These are phyloP conservation scores for Hericium erinaceus DNA, from an alignment of 768 basidiomycete genomes.

Conservation along the genomic window DNA sequence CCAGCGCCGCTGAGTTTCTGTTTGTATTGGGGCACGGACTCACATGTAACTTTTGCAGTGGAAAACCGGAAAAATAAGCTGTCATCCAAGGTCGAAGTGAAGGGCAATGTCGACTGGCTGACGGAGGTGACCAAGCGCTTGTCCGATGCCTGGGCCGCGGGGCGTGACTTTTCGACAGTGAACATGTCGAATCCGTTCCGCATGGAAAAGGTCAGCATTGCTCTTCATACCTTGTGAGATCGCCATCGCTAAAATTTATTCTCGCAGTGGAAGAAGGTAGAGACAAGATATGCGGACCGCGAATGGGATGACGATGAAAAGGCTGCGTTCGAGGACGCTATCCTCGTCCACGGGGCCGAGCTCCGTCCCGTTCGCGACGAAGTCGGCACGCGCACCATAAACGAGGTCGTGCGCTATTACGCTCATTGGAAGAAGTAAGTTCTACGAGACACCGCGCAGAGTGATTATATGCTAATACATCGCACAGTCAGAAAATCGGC, in stretches of 20 bases:
- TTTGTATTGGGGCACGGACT: neutral
- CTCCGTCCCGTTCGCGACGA: conserved; percentile 72
- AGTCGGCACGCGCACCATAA: conserved; percentile 55
- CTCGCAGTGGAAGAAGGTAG: conserved; percentile 63
- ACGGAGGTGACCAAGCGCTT: conserved; percentile 67
- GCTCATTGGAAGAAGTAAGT: conserved; percentile 79
- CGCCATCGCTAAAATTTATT: conserved; percentile 3
- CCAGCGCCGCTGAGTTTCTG: neutral
- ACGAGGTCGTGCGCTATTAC: conserved; percentile 78
- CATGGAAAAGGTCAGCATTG: conserved; percentile 47
- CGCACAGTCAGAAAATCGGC: conserved; percentile 48
- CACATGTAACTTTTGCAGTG: conserved; percentile 31
- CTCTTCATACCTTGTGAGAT: neutral
- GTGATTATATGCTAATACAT: neutral
- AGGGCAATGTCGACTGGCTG: conserved; percentile 68
- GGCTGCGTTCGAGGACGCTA: conserved; percentile 69
- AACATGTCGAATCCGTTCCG: conserved; percentile 52
- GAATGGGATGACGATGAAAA: conserved; percentile 65
- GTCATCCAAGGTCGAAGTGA: conserved; percentile 41
- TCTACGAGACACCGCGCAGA: conserved; percentile 1
- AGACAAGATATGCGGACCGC: conserved; percentile 57
- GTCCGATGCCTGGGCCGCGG: conserved; percentile 56
- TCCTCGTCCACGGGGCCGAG: conserved; percentile 66
- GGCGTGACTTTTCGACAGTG: conserved; percentile 48
- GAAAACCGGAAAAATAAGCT: conserved; percentile 55